These are phyloP conservation scores for Persicaria maculosa DNA, from an alignment of 148 eudicot genomes.

Conservation along the genomic window DNA sequence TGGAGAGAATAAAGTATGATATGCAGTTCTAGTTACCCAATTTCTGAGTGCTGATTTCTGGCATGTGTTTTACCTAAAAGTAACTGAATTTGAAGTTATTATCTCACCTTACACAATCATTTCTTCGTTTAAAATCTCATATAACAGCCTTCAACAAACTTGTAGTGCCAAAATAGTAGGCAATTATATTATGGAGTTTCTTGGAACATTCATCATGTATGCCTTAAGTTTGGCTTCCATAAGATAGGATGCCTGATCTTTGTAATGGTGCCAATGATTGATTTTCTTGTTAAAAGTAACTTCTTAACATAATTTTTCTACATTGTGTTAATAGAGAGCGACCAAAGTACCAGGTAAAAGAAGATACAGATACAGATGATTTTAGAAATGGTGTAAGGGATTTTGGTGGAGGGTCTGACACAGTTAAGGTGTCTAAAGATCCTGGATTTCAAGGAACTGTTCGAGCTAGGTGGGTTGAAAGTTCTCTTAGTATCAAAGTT, in stretches of 20 bases:
- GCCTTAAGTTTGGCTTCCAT: not conserved
- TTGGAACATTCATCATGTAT: not conserved
- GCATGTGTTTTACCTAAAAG: not conserved
- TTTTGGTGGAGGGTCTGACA: constrained; percentile 65
- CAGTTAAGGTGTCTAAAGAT: constrained; percentile 64
- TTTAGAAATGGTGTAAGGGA: constrained; percentile 48
- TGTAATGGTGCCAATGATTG: not conserved
- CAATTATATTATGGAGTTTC: not conserved
- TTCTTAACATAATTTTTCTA: not conserved
- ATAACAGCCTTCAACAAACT: not conserved
- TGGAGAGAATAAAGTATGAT: constrained; percentile 86
- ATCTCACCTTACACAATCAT: not conserved
- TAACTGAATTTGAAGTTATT: not conserved
- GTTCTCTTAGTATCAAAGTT: not conserved
- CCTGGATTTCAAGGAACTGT: constrained; percentile 53
- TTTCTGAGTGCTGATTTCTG: not conserved
- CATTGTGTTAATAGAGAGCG: constrained; percentile 50
- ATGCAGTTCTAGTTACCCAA: not conserved
- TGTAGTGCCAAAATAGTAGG: not conserved
- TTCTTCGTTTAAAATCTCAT: not conserved
- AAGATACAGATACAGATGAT: constrained; percentile 39
- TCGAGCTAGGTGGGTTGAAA: constrained; percentile 56
- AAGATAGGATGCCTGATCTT: not conserved
- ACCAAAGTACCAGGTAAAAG: constrained; percentile 75
- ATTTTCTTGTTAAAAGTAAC: not conserved